Evolutionary conservation across 2,329 filamentous ascomycete genomes (phyloP), one percentile per base, ranked within the genome.

Genomic region (Diaporthe citriasiana): DNA sequence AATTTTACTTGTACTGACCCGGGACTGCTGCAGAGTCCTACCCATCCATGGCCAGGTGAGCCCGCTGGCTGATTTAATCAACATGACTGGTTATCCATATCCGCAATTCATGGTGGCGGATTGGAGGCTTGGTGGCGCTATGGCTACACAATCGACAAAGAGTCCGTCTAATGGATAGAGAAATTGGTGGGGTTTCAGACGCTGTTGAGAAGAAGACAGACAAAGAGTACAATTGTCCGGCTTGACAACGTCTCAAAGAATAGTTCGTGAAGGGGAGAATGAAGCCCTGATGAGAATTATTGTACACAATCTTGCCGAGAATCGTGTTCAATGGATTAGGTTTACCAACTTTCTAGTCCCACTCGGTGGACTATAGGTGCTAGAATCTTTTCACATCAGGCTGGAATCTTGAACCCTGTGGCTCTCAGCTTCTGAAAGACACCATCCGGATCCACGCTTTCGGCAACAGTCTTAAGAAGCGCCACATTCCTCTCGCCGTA

Each of bases 401-500:
- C 8, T 3, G 55, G 65, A 45, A 73, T 60, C 15, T 63, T 70
- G 35, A 73, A 70, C 8, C 55, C 71, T 9, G 65, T 42, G 33
- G 45, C 12, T 10, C 63, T 60, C 33, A 51, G 25, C 19, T 35
- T 51, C 55, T 70, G 71, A 9, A 68, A 68, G 35, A 68, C 33
- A 6, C 63, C 47, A 53, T 68, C 63, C 33, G 63, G 63, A 40
- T 68, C 63, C 9, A 53, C 63, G 7, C 47, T 40, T 9, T 15
- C 51, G 15, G 63, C 47, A n/a, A 75, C 47, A 27, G 47, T 8
- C 47, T 51, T 51, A 10, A 75, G 63, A 8, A 59, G 53, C 17
- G 51, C 40, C 19, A 75, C 51, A 30, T 70, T 74, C 27, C 30
- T 25, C 33, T 59, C 53, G 13, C 74, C 74, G 30, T 75, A 75